Evolutionary conservation across 192 early-diverging fungal genomes (phyloP), one percentile per base, ranked within the genome.

Genomic region (Diversispora eburnea): DNA sequence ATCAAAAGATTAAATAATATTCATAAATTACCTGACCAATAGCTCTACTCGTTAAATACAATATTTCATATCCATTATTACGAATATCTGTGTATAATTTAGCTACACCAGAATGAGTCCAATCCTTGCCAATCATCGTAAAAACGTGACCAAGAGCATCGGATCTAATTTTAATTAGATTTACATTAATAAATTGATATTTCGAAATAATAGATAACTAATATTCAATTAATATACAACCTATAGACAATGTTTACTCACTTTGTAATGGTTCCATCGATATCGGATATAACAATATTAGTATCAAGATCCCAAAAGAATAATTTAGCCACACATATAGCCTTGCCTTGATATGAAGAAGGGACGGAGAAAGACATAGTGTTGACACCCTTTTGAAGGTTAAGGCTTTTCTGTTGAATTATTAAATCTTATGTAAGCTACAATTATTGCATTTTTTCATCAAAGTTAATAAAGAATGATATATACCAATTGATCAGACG

Each of bases 251-350:
- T 13, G 20, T 25, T 41, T 25, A 20, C 17, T 55, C n/a, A 73
- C 82, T 97, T 97, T 54, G 97, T 99, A 73, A 99, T 99, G 4
- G 97, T 99, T 5, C 97, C 97, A 78, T 99, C 97, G 66, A 99
- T 95, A 77, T 99, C 97, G 0, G 95, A 97, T 75, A 99, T 97
- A 4, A 99, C 96, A 19, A 99, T 88, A 46, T 91, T 84, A 47
- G 91, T 87, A 78, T 93, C 84, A 77, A 91, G 77, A 64, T 90
- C 85, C 91, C 92, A 97, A 63, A 93, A 83, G 72, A 93, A 99
- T 67, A 98, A 91, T 72, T 93, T 94, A 47, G 95, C 91, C 42
- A 89, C 82, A 76, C 94, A 94, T 54, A 83, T 87, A 3, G 92
- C 89, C 13, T 81, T 91, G 42, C 90, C 90, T 74, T 95, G 90